Evolutionary conservation across 2,329 filamentous ascomycete genomes (phyloP), one percentile per base, ranked within the genome.

Genomic region (Fusarium sp.): DNA sequence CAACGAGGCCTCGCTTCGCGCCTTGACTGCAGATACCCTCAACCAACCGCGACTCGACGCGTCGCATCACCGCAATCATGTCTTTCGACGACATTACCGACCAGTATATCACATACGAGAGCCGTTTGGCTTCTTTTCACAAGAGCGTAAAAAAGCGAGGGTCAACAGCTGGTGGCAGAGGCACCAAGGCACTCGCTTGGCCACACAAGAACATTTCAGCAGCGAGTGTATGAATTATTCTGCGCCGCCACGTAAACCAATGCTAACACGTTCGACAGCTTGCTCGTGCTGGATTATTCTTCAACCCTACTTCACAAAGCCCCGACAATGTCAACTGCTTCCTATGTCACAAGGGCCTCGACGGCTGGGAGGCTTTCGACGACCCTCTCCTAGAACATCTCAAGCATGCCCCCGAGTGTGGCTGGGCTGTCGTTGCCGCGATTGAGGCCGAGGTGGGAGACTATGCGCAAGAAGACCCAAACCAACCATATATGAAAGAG

Each of bases 311-410:
- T 16, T 87, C 90, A 60, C 88, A 90, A 55, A 93, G 91, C 78
- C 92, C 92, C 40, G 96, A 99, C 82, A 98, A 98, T 81, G 94
- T 94, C 56, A 89, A 91, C 75, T 99, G 96, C 82, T 98, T 97
- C 82, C 87, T 95, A 40, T 99, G 96, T 84, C 86, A 91, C 71
- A 93, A 94, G 80, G 90, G 92, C 64, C 88, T 99, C 14, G 95
- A 97, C 80, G 95, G 95, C 68, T 99, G 96, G 96, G 96, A 98
- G 78, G 88, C 92, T 42, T 91, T 92, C 24, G 96, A 99, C 80
- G 90, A 94, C 69, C 94, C 96, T 0, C 86, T 97, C 6, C 87
- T 88, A 58, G 96, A 99, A 80, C 96, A 99, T 82, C 81, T 98
- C 33, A 94, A 92, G 74, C 94, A 98, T 80, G 93, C 94, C 3